These are phyloP conservation scores for Crithidia bombi DNA, from an alignment of 208 protist species.

Conservation along the genomic window DNA sequence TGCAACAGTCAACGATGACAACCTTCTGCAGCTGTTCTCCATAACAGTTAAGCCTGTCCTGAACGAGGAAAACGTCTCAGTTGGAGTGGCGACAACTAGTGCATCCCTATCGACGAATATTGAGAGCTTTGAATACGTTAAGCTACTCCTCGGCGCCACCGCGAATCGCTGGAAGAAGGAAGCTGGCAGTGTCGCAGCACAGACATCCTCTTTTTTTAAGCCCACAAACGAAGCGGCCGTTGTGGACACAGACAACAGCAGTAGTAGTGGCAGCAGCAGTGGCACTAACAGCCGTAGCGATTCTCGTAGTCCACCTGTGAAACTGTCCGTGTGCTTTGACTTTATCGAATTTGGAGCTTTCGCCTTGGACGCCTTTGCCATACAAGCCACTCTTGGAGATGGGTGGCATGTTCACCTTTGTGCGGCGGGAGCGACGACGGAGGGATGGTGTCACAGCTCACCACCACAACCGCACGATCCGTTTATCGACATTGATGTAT, in stretches of 20 bases:
- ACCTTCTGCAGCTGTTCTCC: constrained; percentile 25
- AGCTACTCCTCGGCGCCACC: constrained; percentile 11
- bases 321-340: constrained; percentile 13
- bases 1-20: constrained; percentile 1
- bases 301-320: neutral
- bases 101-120: constrained; percentile 29
- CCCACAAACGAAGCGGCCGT: neutral
- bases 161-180: constrained; percentile 22
- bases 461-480: constrained; percentile 24
- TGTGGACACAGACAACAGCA: neutral
- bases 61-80: neutral
- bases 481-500: constrained; percentile 38
- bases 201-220: constrained; percentile 4
- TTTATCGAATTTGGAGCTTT: constrained; percentile 35
- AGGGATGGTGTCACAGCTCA: constrained; percentile 36
- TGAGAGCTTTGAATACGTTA: constrained; percentile 27
- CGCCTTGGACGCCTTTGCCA: constrained; percentile 23
- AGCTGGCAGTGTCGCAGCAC: neutral
- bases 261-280: neutral
- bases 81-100: constrained; percentile 16
- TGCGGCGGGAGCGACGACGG: constrained; percentile 33
- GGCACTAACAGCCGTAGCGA: neutral
- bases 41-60: constrained; percentile 4
- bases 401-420: constrained; percentile 52
- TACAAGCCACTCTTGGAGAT: constrained; percentile 22